These are phyloP conservation scores for Ormosia semicastrata DNA, from an alignment of 306 rosid species.

Conservation along the genomic window DNA sequence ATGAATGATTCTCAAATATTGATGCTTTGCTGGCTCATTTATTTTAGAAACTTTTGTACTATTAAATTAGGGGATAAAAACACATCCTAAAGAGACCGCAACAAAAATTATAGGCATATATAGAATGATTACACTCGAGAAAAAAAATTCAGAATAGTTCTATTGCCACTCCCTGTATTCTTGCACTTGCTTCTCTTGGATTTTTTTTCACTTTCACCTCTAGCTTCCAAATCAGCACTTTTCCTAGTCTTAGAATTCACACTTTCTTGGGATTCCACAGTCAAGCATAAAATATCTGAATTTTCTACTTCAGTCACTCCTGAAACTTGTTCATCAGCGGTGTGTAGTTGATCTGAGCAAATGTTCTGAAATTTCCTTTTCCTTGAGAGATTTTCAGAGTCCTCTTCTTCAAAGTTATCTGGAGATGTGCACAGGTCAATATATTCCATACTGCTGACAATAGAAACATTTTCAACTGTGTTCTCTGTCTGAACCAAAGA, in stretches of 20 bases:
- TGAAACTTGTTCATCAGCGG: slow-evolving; percentile 41
- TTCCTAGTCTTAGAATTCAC: slow-evolving; percentile 49
- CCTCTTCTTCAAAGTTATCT: slow-evolving; percentile 24
- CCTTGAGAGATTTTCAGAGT: slow-evolving; percentile 29
- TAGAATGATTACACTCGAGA: slow-evolving; percentile 52
- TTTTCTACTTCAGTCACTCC: slow-evolving; percentile 52
- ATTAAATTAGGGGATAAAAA: not conserved
- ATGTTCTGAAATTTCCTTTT: slow-evolving; percentile 50
- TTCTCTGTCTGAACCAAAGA: slow-evolving; percentile 27
- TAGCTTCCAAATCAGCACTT: slow-evolving; percentile 37
- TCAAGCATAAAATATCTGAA: slow-evolving; percentile 34
- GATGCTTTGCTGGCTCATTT: not conserved
- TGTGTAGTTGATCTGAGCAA: slow-evolving; percentile 35
- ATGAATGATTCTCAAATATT: not conserved
- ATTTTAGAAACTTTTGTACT: not conserved
- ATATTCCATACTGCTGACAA: slow-evolving; percentile 33
- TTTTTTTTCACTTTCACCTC: slow-evolving; percentile 47
- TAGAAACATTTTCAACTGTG: slow-evolving; percentile 28
- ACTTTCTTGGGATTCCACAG: slow-evolving; percentile 66
- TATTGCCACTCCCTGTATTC: slow-evolving; percentile 37
- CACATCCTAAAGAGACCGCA: not conserved
- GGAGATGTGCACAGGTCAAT: slow-evolving; percentile 34
- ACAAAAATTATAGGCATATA: not conserved
- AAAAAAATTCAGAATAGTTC: slow-evolving; percentile 76
- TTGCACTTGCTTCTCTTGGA: slow-evolving; percentile 46